Conservation (phyloP, 805 yeast species). For the Ogataea paraovalis region DNA sequence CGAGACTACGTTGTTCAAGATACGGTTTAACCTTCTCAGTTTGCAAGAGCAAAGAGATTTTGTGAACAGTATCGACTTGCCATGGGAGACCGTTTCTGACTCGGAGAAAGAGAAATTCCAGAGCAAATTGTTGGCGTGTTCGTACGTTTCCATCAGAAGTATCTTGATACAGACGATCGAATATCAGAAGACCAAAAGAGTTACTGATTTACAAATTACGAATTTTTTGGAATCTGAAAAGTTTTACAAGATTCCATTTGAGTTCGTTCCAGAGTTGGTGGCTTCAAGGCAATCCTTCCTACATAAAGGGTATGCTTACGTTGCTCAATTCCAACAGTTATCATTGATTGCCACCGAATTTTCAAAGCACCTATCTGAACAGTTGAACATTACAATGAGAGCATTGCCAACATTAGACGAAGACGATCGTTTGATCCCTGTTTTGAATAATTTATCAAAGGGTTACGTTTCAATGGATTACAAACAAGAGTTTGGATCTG, state of each 20-base stretch:
- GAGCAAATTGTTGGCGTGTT: conserved; percentile 50
- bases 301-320: conserved; percentile 69
- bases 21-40: conserved; percentile 65
- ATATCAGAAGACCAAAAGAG: conserved; percentile 27
- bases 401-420: conserved; percentile 83
- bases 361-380: conserved; percentile 43
- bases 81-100: conserved; percentile 63
- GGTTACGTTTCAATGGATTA: conserved; percentile 61
- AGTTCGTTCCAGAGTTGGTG: conserved; percentile 73
- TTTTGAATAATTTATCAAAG: conserved; percentile 70
- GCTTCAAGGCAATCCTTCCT: conserved; percentile 68
- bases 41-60: conserved; percentile 67
- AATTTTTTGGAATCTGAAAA: conserved; percentile 54
- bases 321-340: conserved; percentile 78
- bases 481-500: conserved; percentile 18
- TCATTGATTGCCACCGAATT: conserved; percentile 69
- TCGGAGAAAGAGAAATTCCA: conserved; percentile 55
- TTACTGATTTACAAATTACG: conserved; percentile 49
- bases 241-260: conserved; percentile 84
- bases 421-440: conserved; percentile 84
- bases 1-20: conserved; percentile 69
- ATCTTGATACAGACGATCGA: conserved; percentile 33
- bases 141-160: conserved; percentile 40
- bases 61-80: conserved; percentile 58
- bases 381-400: conserved; percentile 66